These are phyloP conservation scores for Lichtheimia ornata DNA, from an alignment of 371 early-diverging fungal genomes.

Conservation along the genomic window DNA sequence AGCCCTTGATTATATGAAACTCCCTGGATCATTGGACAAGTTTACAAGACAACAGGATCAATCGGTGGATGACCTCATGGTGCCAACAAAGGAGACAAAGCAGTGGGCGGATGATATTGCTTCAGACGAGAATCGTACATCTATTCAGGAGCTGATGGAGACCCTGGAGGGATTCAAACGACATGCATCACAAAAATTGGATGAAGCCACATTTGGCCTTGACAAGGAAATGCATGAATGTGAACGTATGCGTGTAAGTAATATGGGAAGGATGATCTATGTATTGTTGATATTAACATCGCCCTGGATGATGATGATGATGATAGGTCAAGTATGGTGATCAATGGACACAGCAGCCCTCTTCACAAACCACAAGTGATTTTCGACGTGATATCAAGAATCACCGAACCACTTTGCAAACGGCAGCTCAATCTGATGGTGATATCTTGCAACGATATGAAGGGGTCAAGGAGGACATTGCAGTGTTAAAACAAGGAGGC, in stretches of 20 bases:
- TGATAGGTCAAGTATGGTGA: constrained; percentile 70
- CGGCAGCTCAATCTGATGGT: constrained; percentile 75
- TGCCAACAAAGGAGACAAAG: constrained; percentile 59
- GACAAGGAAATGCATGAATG: constrained; percentile 89
- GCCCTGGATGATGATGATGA: neutral
- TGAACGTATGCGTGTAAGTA: constrained; percentile 70
- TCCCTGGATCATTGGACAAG: constrained; percentile 76
- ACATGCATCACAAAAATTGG: constrained; percentile 62
- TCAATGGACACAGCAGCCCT: constrained; percentile 85
- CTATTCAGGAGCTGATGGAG: constrained; percentile 58
- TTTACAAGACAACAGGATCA: constrained; percentile 55
- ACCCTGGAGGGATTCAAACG: constrained; percentile 63
- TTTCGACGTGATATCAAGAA: constrained; percentile 79
- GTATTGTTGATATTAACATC: no score
- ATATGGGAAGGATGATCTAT: neutral
- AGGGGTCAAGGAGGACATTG: constrained; percentile 54
- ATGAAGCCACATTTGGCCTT: constrained; percentile 62
- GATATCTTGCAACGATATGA: constrained; percentile 62
- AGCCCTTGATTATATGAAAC: constrained; percentile 82
- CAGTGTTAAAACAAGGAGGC: constrained; percentile 58
- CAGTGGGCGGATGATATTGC: constrained; percentile 67
- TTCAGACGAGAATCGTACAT: constrained; percentile 37
- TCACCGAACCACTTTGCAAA: constrained; percentile 79
- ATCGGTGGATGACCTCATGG: constrained; percentile 45
- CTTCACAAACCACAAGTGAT: constrained; percentile 68